Base-by-base conservation (phyloP, 441 rosid genomes). In the Gossypium aridum region DNA sequence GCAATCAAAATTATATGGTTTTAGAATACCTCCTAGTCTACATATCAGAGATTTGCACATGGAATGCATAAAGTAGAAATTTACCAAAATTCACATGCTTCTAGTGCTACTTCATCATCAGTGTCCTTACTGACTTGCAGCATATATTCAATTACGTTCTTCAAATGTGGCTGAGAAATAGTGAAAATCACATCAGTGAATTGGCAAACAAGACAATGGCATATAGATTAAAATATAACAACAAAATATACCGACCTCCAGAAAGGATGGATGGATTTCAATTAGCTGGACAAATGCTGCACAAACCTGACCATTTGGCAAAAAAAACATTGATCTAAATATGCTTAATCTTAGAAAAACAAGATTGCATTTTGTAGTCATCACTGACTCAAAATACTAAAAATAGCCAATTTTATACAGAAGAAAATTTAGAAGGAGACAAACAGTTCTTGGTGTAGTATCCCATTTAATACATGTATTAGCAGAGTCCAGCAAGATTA, bases 61-160 rank as follows among this genome's bases (percentile, higher is more conserved):
- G 47, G 13, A 25, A 55, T 73, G 72, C 68, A 76, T 54, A 64
- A 65, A 76, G 49, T 43, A 43, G 65, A 69, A 77, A 66, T 64
- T 86, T 90, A 97, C 99, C 99, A 97, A 83, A 92, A 97, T 92
- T 97, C 99, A 80, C 99, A 91, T 63, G 99, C 92, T 90, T 97
- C 99, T 67, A 97, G 97, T 74, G 97, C 96, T 75, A 97, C 99
- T 80, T 94, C 99, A 55, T 93, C 98, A 74, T 97, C 97, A 57
- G 80, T 51, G 75, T 93, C 97, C 86, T 88, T 90, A 88, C 89
- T 97, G 77, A 93, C 97, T 97, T 86, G 98, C 88, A 97, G 78
- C 83, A 94, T 94, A 83, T 91, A 92, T 80, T 97, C 98, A 76
- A 90, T 89, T 71, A 97, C 84, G 78, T 92, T 87, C 81, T 88